Evolutionary conservation across 352 stramenopile species (phyloP).

Genomic region (Phytophthora ramorum): DNA sequence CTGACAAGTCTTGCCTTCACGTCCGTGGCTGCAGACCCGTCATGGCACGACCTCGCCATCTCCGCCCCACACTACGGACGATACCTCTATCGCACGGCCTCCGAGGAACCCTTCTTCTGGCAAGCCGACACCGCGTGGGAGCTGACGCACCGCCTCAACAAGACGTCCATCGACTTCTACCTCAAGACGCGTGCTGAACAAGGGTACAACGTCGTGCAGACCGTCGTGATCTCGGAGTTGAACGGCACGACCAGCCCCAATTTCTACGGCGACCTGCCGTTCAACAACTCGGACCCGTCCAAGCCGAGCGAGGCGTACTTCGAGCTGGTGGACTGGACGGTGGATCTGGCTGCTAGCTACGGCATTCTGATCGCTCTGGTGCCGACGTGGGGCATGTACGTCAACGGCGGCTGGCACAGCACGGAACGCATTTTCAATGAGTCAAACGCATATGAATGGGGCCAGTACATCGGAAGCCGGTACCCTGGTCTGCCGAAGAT

Average conservation of each 20-base stretch:
- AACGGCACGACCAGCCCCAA: conserved; percentile 32
- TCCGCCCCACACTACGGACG: too few relatives aligned
- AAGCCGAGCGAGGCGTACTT: conserved; percentile 38
- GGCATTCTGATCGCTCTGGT: conserved; percentile 28
- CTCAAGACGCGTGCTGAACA: conserved; percentile 19
- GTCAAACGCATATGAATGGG: conserved; percentile 27
- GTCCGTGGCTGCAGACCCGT: too few relatives aligned
- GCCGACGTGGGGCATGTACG: conserved; percentile 30
- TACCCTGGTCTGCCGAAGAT: conserved; percentile 34
- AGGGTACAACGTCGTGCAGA: too few relatives aligned
- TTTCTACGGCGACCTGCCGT: conserved; percentile 36
- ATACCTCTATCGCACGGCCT: conserved; percentile 26
- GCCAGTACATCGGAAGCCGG: conserved; percentile 23
- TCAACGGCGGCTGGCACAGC: conserved; percentile 30
- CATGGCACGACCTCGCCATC: too few relatives aligned
- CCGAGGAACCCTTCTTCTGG: conserved; percentile 32
- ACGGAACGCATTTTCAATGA: conserved; percentile 29
- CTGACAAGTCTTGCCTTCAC: too few relatives aligned
- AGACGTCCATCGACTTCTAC: conserved; percentile 40
- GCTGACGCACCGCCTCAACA: conserved; percentile 34
- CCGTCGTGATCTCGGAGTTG: too few relatives aligned
- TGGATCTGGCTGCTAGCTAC: conserved; percentile 29
- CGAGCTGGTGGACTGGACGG: conserved; percentile 30
- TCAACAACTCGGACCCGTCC: conserved; percentile 34
- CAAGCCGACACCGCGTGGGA: conserved; percentile 37